Evolutionary conservation across 768 basidiomycete genomes (phyloP).

Genomic region (Exsudoporus frostii): DNA sequence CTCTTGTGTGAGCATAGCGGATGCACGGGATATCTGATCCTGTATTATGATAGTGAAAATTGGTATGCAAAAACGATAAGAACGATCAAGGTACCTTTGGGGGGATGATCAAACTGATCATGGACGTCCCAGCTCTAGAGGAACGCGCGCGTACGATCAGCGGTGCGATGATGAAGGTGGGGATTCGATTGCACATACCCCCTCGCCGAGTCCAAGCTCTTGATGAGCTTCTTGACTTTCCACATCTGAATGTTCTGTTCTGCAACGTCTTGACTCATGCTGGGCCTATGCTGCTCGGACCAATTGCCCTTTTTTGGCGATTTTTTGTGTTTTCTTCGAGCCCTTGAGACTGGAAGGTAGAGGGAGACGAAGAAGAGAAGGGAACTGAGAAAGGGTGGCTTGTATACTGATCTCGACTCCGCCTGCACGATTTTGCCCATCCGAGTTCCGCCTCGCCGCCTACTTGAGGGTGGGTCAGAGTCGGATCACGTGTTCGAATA

Average conservation of each 20-base stretch:
- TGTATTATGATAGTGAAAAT: conserved; percentile 25
- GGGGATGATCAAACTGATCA: conserved; percentile 97
- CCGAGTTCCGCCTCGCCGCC: conserved; percentile 13
- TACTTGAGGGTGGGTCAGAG: conserved; percentile 22
- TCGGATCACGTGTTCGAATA: conserved; percentile 9
- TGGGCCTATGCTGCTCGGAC: conserved; percentile 34
- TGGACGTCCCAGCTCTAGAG: conserved; percentile 87
- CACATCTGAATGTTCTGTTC: conserved; percentile 97
- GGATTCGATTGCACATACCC: conserved; percentile 25
- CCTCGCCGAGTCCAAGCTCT: conserved; percentile 87
- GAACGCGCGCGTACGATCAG: conserved; percentile 23
- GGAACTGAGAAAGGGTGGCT: background rate
- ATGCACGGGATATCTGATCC: conserved; percentile 93
- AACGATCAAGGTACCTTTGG: conserved; percentile 62
- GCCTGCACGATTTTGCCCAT: background rate
- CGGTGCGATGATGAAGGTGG: background rate
- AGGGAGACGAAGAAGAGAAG: conserved; percentile 12
- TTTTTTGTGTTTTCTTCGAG: conserved; percentile 7
- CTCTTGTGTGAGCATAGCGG: conserved; percentile 96
- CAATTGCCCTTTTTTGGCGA: conserved; percentile 7
- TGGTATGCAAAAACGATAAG: conserved; percentile 5
- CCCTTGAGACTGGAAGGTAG: conserved; percentile 24
- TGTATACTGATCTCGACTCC: conserved; percentile 1
- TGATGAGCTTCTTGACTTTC: conserved; percentile 99
- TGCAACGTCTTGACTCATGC: conserved; percentile 79